Percentiles rank a stretch among this genome's conserved stretches.
Conservation (phyloP, 1,284 basidiomycete genomes). For the Ganoderma boninense region DNA sequence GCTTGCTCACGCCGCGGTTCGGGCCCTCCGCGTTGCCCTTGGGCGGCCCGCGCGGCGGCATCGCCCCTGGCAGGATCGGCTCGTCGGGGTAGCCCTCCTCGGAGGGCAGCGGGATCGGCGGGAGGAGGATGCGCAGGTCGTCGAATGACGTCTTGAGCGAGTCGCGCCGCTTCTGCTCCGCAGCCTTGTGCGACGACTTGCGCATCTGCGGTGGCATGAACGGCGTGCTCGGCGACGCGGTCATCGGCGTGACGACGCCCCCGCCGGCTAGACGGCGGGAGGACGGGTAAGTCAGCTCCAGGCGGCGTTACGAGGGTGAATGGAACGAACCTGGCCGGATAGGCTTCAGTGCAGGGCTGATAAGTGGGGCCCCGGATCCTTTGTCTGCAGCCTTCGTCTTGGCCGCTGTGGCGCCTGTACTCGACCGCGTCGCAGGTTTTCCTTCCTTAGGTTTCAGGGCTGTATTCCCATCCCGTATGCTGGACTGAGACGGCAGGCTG, state of each 20-base stretch:
- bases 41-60: slow-evolving; percentile 87
- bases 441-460: slow-evolving; percentile 29
- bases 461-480: slow-evolving; percentile 27
- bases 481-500: slow-evolving; percentile 45
- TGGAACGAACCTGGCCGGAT: slow-evolving; percentile 68
- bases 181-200: slow-evolving; percentile 95
- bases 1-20: slow-evolving; percentile 95
- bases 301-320: neutral
- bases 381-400: slow-evolving; percentile 30
- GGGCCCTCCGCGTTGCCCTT: slow-evolving; percentile 89
- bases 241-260: slow-evolving; percentile 28
- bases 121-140: slow-evolving; percentile 88
- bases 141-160: slow-evolving; percentile 97
- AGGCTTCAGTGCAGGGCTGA: slow-evolving; percentile 66
- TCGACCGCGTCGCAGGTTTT: slow-evolving; percentile 42
- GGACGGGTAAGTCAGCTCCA: neutral
- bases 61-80: slow-evolving; percentile 81
- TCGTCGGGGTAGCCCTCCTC: slow-evolving; percentile 69
- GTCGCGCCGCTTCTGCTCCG: slow-evolving; percentile 97
- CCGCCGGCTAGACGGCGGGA: slow-evolving; percentile 34
- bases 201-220: slow-evolving; percentile 53
- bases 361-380: slow-evolving; percentile 39
- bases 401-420: slow-evolving; percentile 29
- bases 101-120: slow-evolving; percentile 85
- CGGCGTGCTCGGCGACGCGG: slow-evolving; percentile 36